These are phyloP conservation scores for Colletotrichum chlorophyti DNA, from an alignment of 2,329 filamentous ascomycete species.

Conservation along the genomic window DNA sequence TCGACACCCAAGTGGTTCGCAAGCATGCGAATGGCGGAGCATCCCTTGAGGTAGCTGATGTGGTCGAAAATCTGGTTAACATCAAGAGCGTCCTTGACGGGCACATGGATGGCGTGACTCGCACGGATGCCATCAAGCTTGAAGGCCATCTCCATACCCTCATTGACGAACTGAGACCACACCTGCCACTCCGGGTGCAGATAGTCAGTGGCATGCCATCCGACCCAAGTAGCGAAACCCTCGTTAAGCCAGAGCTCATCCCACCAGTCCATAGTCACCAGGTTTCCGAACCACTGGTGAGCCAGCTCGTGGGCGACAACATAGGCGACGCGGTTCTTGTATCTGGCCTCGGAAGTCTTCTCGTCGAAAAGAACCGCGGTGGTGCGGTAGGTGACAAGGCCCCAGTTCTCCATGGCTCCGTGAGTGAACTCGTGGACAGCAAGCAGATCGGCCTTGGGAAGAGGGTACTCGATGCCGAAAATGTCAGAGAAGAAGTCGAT, in stretches of 20 bases:
- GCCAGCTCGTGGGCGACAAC: conserved; percentile 98
- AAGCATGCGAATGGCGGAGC: conserved; percentile 95
- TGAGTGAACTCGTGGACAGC: conserved; percentile 91
- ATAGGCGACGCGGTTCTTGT: conserved; percentile 94
- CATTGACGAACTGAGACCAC: conserved; percentile 96
- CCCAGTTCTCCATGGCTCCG: conserved; percentile 96
- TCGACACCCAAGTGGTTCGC: conserved; percentile 88
- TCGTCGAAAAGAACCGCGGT: conserved; percentile 97
- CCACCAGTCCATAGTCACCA: conserved; percentile 98
- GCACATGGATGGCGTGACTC: conserved; percentile 95
- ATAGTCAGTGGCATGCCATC: conserved; percentile 90
- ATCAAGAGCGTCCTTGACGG: conserved; percentile 86
- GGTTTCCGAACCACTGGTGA: conserved; percentile 95
- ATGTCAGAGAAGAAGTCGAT: conserved; percentile 97
- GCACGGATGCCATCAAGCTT: conserved; percentile 87
- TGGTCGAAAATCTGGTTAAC: conserved; percentile 98
- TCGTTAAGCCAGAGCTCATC: conserved; percentile 94
- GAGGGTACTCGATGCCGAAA: conserved; percentile 90
- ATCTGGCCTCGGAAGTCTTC: conserved; percentile 85
- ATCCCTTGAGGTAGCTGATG: conserved; percentile 96
- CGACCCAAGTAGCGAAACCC: conserved; percentile 97
- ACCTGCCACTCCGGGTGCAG: conserved; percentile 97
- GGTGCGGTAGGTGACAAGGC: conserved; percentile 92
- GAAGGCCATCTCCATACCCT: conserved; percentile 92
- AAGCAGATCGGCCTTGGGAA: conserved; percentile 89